Conservation (phyloP, 352 stramenopile genomes). For the Phytophthora tubulina region DNA sequence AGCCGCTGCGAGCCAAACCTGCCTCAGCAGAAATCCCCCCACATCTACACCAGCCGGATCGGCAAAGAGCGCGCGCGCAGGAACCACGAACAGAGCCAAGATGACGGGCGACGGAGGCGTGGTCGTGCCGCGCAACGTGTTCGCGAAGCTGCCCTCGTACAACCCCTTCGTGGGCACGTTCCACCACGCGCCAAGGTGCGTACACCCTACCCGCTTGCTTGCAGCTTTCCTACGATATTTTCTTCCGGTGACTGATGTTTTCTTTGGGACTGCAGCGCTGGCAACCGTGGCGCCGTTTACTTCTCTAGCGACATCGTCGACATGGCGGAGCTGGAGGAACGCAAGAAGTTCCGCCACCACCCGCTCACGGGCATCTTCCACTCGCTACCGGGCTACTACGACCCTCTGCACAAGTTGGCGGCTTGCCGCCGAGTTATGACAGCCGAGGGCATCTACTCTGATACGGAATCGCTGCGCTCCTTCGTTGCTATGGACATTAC, state of each 20-base stretch:
- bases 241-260: constrained; percentile 10
- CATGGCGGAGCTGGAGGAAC: constrained; percentile 90
- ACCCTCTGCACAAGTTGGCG: constrained; percentile 82
- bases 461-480: constrained; percentile 80
- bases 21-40: background rate
- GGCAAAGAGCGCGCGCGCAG: constrained; percentile 13
- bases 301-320: constrained; percentile 90
- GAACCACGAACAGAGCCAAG: constrained; percentile 9
- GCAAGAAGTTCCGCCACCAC: constrained; percentile 91
- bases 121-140: constrained; percentile 74
- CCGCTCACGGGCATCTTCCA: constrained; percentile 91
- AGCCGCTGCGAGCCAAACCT: constrained; percentile 18
- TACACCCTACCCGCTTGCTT: constrained; percentile 6
- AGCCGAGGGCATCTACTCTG: constrained; percentile 67
- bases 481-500: constrained; percentile 84
- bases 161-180: constrained; percentile 92
- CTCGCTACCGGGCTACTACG: constrained; percentile 87
- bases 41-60: constrained; percentile 22
- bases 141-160: constrained; percentile 85
- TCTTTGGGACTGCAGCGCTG: constrained; percentile 52
- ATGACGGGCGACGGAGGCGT: constrained; percentile 57
- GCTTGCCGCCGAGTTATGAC: constrained; percentile 72
- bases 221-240: background rate
- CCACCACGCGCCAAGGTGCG: constrained; percentile 88
- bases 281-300: constrained; percentile 88